These are phyloP conservation scores for Teunomyces panamensis DNA, from an alignment of 805 yeast species.

Conservation along the genomic window DNA sequence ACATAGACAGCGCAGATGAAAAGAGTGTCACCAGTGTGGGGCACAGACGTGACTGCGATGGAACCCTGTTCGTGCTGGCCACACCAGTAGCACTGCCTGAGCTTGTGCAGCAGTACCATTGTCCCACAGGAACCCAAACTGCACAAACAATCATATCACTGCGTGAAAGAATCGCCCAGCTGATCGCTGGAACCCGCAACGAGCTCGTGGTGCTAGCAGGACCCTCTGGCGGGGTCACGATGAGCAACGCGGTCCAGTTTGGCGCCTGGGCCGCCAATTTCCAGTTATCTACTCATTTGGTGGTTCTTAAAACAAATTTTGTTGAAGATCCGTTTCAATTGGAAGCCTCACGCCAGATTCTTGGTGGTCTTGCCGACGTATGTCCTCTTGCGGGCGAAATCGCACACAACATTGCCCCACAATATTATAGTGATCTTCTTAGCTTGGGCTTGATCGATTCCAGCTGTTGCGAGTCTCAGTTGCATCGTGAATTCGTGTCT, in stretches of 20 bases:
- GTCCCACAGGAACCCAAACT: background rate
- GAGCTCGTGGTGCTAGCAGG: background rate
- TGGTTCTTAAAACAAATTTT: conserved; percentile 39
- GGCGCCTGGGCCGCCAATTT: conserved; percentile 44
- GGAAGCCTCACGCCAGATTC: conserved; percentile 30
- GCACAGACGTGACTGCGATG: background rate
- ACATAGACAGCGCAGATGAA: background rate
- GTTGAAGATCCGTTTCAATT: conserved; percentile 17
- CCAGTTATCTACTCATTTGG: conserved; percentile 10
- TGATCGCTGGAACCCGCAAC: background rate
- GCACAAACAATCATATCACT: background rate
- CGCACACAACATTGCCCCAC: conserved; percentile 50
- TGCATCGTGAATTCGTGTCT: conserved; percentile 50
- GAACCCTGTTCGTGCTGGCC: background rate
- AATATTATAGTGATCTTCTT: conserved; percentile 47
- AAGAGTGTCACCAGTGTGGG: conserved; percentile 1
- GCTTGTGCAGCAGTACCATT: background rate
- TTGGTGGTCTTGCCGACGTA: conserved; percentile 38
- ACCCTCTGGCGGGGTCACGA: conserved; percentile 1
- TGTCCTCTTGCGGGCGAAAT: conserved; percentile 47
- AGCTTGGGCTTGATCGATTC: conserved; percentile 44
- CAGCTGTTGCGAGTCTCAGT: conserved; percentile 45
- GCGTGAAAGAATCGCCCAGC: conserved; percentile 15
- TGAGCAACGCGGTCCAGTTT: conserved; percentile 30
- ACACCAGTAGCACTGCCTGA: conserved; percentile 1